Evolutionary conservation across 2,329 filamentous ascomycete genomes (phyloP).

Genomic region (Epichloe glyceriae): DNA sequence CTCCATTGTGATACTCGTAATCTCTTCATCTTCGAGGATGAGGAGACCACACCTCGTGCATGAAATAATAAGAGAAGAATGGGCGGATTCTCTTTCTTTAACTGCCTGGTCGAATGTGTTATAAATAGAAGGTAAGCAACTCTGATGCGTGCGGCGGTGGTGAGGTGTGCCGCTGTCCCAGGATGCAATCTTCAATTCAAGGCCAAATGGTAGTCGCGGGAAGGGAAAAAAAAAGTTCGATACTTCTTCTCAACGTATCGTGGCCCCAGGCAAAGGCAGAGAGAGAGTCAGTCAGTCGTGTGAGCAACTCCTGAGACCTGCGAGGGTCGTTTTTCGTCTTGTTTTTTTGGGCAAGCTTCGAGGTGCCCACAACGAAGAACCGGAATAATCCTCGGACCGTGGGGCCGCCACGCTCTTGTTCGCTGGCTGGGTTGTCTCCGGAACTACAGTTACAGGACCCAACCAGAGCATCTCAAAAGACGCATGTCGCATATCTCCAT

Average conservation of each 20-base stretch:
- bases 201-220: slow-evolving; percentile 1
- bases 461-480: slow-evolving; percentile 8
- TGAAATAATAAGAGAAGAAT: background rate
- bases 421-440: background rate
- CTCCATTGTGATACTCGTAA: slow-evolving; percentile 28
- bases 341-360: background rate
- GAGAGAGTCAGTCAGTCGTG: slow-evolving; percentile 5
- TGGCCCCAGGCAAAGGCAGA: background rate
- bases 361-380: background rate
- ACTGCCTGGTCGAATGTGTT: background rate
- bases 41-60: background rate
- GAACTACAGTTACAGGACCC: background rate
- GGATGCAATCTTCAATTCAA: background rate
- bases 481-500: slow-evolving; percentile 18
- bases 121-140: background rate
- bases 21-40: slow-evolving; percentile 24
- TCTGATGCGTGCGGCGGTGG: background rate
- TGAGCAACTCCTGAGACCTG: slow-evolving; percentile 5
- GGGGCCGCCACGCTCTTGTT: background rate
- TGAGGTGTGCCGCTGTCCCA: background rate
- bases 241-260: background rate
- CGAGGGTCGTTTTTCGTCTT: background rate
- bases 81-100: background rate
- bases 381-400: slow-evolving; percentile 4
- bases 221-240: slow-evolving; percentile 7